phyloP scores from a whole-genome alignment of 768 basidiomycete genomes.

The Leucosporidium yakuticum region DNA sequence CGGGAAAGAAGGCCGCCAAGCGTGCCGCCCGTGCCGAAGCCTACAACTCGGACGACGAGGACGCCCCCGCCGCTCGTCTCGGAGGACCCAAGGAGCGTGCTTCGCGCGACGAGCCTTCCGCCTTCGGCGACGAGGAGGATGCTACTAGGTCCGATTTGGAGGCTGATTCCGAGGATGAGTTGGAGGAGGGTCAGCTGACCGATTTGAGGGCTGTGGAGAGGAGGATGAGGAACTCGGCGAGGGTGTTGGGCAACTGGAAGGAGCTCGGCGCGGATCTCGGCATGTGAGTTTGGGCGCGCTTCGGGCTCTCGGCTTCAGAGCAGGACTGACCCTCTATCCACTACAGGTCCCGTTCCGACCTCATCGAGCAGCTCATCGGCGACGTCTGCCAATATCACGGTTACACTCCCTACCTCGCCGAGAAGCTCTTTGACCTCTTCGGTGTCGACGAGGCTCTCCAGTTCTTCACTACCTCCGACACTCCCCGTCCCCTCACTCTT shows the following conservation, averaged over 20 bases:
- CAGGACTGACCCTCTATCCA: background rate
- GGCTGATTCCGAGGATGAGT: conserved; percentile 53
- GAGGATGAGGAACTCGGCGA: conserved; percentile 70
- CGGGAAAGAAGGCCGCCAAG: conserved; percentile 14
- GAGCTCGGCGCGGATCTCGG: conserved; percentile 58
- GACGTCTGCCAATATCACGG: conserved; percentile 96
- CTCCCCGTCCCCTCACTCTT: conserved; percentile 92
- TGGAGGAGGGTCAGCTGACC: conserved; percentile 64
- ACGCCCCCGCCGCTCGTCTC: conserved; percentile 21
- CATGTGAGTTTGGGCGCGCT: conserved; percentile 51
- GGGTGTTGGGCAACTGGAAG: conserved; percentile 66
- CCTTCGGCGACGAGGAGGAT: conserved; percentile 46
- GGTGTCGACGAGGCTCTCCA: conserved; percentile 89
- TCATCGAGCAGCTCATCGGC: conserved; percentile 73
- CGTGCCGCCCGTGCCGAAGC: conserved; percentile 29
- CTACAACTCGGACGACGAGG: conserved; percentile 32
- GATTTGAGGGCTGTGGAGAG: conserved; percentile 65
- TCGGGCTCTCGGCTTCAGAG: background rate
- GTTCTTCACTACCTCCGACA: conserved; percentile 96
- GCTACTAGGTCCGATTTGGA: conserved; percentile 52
- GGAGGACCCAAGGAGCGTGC: conserved; percentile 3
- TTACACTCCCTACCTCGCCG: conserved; percentile 89
- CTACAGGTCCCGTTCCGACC: conserved; percentile 76
- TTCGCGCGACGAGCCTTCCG: conserved; percentile 13
- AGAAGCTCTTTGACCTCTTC: conserved; percentile 91